A percentile compares a stretch with the other conserved stretches of the same genome.
phyloP scores from a whole-genome alignment of 2,329 filamentous ascomycete species.

The Sclerotinia minor region DNA sequence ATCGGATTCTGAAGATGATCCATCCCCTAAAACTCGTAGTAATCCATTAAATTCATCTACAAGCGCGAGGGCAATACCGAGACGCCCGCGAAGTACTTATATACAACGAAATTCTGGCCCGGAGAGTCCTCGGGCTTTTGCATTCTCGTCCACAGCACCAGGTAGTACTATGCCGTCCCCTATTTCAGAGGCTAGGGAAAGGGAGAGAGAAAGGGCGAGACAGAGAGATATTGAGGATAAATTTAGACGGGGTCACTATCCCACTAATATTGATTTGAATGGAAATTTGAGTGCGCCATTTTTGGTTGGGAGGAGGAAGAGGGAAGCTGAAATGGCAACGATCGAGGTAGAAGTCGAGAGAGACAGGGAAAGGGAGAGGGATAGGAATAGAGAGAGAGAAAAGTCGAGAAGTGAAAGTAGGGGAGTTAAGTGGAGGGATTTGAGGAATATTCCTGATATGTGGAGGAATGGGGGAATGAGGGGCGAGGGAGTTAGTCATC shows the following conservation, averaged over 20 bases:
- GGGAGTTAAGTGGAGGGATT: slow-evolving; percentile 20
- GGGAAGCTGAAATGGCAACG: slow-evolving; percentile 30
- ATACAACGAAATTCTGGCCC: neutral
- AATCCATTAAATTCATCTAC: neutral
- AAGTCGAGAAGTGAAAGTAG: slow-evolving; percentile 24
- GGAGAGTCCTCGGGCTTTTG: neutral
- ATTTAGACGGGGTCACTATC: slow-evolving; percentile 30
- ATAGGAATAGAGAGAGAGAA: slow-evolving; percentile 42
- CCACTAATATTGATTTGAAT: slow-evolving; percentile 37
- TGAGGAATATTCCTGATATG: slow-evolving; percentile 24
- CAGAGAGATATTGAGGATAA: slow-evolving; percentile 38
- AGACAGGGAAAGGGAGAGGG: slow-evolving; percentile 34
- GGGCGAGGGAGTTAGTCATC: slow-evolving; percentile 25
- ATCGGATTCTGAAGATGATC: slow-evolving; percentile 22
- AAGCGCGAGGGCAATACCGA: neutral
- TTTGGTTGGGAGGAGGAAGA: slow-evolving; percentile 41
- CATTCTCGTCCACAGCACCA: slow-evolving; percentile 9
- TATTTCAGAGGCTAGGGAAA: slow-evolving; percentile 24
- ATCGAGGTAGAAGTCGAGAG: slow-evolving; percentile 38
- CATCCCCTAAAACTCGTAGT: slow-evolving; percentile 18
- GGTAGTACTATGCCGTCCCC: slow-evolving; percentile 17
- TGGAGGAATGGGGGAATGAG: slow-evolving; percentile 28
- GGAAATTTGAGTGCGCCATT: slow-evolving; percentile 40
- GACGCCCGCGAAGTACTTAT: slow-evolving; percentile 12
- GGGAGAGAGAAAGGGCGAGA: slow-evolving; percentile 33